phyloP scores from a whole-genome alignment of 441 rosid genomes.

The Corymbia citriodora region DNA sequence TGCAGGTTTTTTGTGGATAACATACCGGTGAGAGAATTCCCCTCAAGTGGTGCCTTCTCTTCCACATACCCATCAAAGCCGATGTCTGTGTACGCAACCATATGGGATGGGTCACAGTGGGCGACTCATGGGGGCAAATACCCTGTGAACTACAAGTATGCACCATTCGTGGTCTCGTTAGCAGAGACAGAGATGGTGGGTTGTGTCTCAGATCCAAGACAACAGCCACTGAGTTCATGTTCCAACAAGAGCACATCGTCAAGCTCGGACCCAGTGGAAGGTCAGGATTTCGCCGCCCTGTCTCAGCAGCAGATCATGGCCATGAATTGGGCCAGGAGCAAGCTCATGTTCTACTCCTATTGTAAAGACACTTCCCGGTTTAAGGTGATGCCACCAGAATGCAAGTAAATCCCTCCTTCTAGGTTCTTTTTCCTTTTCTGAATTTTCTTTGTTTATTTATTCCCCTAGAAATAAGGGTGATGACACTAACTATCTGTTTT shows the following conservation, averaged over 20 bases:
- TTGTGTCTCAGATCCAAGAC: slow-evolving; percentile 30
- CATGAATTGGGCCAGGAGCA: slow-evolving; percentile 82
- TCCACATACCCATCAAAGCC: slow-evolving; percentile 63
- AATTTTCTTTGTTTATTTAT: background rate
- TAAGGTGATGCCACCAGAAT: slow-evolving; percentile 75
- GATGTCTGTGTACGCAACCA: slow-evolving; percentile 61
- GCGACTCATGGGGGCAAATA: slow-evolving; percentile 95
- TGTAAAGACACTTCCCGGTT: slow-evolving; percentile 64
- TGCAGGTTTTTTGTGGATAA: slow-evolving; percentile 74
- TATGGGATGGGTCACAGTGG: slow-evolving; percentile 98
- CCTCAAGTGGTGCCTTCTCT: slow-evolving; percentile 32
- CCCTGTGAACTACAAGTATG: slow-evolving; percentile 74
- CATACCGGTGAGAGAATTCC: slow-evolving; percentile 65
- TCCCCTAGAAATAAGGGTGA: background rate
- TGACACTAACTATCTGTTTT: background rate
- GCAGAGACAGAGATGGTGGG: slow-evolving; percentile 52
- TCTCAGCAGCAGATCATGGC: slow-evolving; percentile 58
- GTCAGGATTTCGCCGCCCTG: slow-evolving; percentile 48
- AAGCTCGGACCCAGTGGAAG: slow-evolving; percentile 61
- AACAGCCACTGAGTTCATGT: slow-evolving; percentile 25
- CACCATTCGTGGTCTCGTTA: slow-evolving; percentile 65
- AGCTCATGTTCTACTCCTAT: slow-evolving; percentile 88
- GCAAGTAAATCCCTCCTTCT: slow-evolving; percentile 26
- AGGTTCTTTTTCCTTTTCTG: background rate
- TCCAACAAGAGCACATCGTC: slow-evolving; percentile 43